These are phyloP conservation scores for Talaromyces marneffei DNA, from an alignment of 2,329 filamentous ascomycete genomes.

Conservation along the genomic window DNA sequence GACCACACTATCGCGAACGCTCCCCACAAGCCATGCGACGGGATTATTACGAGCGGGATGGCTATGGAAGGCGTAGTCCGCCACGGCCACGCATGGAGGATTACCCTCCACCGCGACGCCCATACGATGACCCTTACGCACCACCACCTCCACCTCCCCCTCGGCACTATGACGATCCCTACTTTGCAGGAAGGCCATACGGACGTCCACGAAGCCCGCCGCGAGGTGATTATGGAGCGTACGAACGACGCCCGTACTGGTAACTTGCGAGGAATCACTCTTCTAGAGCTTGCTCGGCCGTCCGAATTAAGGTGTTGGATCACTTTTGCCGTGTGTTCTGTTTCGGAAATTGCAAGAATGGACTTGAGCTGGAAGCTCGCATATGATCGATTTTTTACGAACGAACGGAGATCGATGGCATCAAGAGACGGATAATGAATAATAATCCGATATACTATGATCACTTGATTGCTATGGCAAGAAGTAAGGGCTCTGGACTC, in stretches of 20 bases:
- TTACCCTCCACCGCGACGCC: conserved; percentile 56
- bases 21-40: conserved; percentile 65
- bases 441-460: not conserved
- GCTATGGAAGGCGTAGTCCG: conserved; percentile 71
- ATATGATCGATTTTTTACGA: not conserved
- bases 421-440: not conserved
- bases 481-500: not conserved
- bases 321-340: not conserved
- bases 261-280: conserved; percentile 19
- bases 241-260: conserved; percentile 43
- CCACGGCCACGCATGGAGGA: conserved; percentile 73
- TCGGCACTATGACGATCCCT: conserved; percentile 54
- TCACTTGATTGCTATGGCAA: not conserved
- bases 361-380: not conserved
- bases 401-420: not conserved
- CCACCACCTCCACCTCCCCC: conserved; percentile 48
- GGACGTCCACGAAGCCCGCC: conserved; percentile 43
- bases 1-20: conserved; percentile 79
- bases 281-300: not conserved
- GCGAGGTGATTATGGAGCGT: conserved; percentile 36
- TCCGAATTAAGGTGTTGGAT: too few relatives aligned
- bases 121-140: conserved; percentile 57
- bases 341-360: not conserved
- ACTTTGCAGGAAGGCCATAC: conserved; percentile 52
- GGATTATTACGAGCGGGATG: conserved; percentile 80